A percentile compares a stretch with the other conserved stretches of the same genome.
Evolutionary conservation across 257 asterid genomes (phyloP).

Genomic region (Phtheirospermum japonicum): DNA sequence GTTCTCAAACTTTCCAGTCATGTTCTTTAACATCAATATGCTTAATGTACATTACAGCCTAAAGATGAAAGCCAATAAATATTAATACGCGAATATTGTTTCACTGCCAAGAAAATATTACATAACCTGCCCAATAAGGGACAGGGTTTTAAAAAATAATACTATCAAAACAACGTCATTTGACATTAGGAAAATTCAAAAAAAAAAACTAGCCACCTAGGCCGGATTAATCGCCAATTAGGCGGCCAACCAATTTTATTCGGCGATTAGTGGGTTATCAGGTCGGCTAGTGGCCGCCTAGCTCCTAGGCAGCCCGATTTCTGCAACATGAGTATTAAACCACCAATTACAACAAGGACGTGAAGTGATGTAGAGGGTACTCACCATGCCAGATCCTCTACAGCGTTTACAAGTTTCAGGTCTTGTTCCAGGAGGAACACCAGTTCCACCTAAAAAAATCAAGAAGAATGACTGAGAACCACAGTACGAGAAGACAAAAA

Average conservation of each 20-base stretch:
- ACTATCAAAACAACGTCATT: too few species aligned
- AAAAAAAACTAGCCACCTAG: too few species aligned
- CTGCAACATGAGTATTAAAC: too few species aligned
- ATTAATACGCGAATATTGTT: conserved; percentile 6
- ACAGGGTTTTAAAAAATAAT: too few species aligned
- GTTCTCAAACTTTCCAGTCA: background rate
- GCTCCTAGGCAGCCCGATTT: too few species aligned
- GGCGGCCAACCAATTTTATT: too few species aligned
- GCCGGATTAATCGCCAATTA: too few species aligned
- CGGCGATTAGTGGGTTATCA: too few species aligned
- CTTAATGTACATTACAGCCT: conserved; percentile 19
- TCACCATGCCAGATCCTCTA: conserved; percentile 79
- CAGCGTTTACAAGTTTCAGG: conserved; percentile 91
- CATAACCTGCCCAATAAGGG: conserved; percentile 15
- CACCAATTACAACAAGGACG: conserved; percentile 12
- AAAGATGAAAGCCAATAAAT: conserved; percentile 10
- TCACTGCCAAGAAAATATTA: conserved; percentile 7
- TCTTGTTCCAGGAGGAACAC: conserved; percentile 88
- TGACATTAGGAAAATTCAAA: too few species aligned
- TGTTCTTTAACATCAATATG: background rate
- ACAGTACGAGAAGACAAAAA: background rate
- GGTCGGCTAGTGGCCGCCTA: too few species aligned
- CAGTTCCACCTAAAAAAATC: conserved; percentile 69
- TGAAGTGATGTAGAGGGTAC: conserved; percentile 34
- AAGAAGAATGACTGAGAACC: conserved; percentile 11